phyloP scores from a whole-genome alignment of 1,284 basidiomycete species.

The Taiwanofungus camphoratus region DNA sequence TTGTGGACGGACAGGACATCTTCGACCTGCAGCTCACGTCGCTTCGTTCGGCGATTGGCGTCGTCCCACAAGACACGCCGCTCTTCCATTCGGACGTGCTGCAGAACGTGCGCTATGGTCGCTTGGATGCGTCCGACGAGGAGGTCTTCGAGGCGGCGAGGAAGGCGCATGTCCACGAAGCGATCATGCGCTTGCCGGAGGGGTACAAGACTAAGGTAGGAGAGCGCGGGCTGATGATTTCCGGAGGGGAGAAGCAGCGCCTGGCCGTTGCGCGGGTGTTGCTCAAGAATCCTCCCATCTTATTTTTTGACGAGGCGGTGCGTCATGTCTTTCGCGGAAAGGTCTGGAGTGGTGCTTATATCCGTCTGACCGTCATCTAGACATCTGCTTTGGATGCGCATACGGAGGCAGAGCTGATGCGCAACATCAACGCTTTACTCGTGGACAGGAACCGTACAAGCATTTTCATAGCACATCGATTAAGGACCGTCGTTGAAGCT shows the following conservation, averaged over 20 bases:
- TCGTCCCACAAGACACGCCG: constrained; percentile 97
- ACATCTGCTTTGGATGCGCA: constrained; percentile 94
- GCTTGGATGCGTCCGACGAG: constrained; percentile 83
- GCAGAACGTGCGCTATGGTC: constrained; percentile 93
- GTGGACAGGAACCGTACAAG: constrained; percentile 80
- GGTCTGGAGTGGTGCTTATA: neutral
- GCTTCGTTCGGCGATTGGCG: constrained; percentile 76
- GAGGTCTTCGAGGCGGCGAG: constrained; percentile 81
- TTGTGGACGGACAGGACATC: constrained; percentile 86
- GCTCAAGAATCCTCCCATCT: constrained; percentile 89
- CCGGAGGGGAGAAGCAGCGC: constrained; percentile 96
- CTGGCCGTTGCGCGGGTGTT: constrained; percentile 90
- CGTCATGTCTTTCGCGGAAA: constrained; percentile 26
- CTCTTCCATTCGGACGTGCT: constrained; percentile 94
- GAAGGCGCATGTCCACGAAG: constrained; percentile 85
- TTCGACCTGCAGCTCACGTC: constrained; percentile 68
- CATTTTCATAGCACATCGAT: constrained; percentile 91
- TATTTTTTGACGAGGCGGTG: constrained; percentile 98
- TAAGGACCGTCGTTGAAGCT: constrained; percentile 88
- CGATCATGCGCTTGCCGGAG: constrained; percentile 77
- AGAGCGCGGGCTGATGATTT: constrained; percentile 96
- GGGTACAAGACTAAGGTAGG: constrained; percentile 91
- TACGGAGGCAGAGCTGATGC: constrained; percentile 94
- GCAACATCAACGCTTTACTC: constrained; percentile 82
- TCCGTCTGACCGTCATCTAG: constrained; percentile 30